Evolutionary conservation across 2,329 filamentous ascomycete genomes (phyloP).

Genomic region (Fusarium chuoi): DNA sequence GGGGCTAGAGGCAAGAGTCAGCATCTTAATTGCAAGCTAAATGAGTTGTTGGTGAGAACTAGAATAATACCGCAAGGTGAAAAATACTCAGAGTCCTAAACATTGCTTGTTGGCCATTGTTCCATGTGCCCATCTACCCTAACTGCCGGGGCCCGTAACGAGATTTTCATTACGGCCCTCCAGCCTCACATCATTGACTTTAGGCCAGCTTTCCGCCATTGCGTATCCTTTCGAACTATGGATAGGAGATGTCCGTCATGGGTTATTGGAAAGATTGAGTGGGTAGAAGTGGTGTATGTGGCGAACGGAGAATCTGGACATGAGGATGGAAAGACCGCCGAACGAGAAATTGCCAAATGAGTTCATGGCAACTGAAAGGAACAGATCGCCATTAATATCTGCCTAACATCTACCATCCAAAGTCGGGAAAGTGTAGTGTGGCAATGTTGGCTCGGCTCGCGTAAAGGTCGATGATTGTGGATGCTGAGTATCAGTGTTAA

Average conservation of each 20-base stretch:
- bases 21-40: background rate
- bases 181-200: too few species aligned
- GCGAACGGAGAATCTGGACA: background rate
- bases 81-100: background rate
- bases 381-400: background rate
- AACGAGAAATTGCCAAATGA: background rate
- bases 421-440: background rate
- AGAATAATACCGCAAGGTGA: too few species aligned
- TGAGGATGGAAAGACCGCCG: background rate
- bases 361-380: background rate
- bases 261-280: too few species aligned
- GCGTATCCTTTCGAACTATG: too few species aligned
- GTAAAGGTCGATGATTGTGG: background rate
- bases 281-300: background rate
- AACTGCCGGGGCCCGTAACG: background rate
- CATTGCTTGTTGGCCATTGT: background rate
- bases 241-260: background rate
- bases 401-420: background rate
- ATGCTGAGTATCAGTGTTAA: background rate
- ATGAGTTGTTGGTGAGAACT: background rate
- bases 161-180: background rate
- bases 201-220: background rate
- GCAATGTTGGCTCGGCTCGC: background rate
- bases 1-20: background rate
- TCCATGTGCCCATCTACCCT: background rate